Conservation (phyloP, 495 filamentous ascomycete species). For the Hyaloscypha bicolor region DNA sequence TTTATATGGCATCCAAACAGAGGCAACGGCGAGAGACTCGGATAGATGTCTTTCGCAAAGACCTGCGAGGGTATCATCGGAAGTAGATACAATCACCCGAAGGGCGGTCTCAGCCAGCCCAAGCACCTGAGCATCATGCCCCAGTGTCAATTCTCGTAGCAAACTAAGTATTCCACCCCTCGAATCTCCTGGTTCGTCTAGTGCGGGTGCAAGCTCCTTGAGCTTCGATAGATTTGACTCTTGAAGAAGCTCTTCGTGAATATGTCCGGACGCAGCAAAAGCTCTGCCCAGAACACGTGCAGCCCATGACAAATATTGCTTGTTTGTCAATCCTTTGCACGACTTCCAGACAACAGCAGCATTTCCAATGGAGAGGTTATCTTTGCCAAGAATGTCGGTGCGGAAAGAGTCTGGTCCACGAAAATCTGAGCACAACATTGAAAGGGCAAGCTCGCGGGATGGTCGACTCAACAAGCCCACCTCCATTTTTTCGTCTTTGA, state of each 20-base stretch:
- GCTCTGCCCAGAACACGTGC: constrained; percentile 81
- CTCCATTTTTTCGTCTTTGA: constrained; percentile 66
- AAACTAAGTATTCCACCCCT: constrained; percentile 60
- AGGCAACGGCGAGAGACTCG: constrained; percentile 35
- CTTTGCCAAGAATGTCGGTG: constrained; percentile 63
- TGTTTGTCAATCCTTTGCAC: constrained; percentile 62
- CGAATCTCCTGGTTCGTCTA: constrained; percentile 37
- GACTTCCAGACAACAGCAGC: constrained; percentile 73
- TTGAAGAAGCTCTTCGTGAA: constrained; percentile 56
- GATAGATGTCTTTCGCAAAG: constrained; percentile 14
- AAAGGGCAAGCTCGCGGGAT: constrained; percentile 68
- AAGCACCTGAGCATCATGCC: constrained; percentile 61
- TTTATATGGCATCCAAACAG: constrained; percentile 50
- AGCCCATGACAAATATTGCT: constrained; percentile 80
- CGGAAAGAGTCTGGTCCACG: constrained; percentile 53
- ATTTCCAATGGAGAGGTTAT: constrained; percentile 60
- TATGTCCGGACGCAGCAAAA: constrained; percentile 73
- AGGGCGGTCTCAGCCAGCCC: constrained; percentile 80
- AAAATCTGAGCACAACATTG: constrained; percentile 75
- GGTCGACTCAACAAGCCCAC: constrained; percentile 66
- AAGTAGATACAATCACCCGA: constrained; percentile 64
- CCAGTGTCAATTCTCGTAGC: constrained; percentile 68
- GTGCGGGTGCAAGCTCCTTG: constrained; percentile 40
- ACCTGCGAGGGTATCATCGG: constrained; percentile 20
- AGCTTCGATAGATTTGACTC: constrained; percentile 58